phyloP scores from a whole-genome alignment of 441 rosid species.

The Jatropha multifida region DNA sequence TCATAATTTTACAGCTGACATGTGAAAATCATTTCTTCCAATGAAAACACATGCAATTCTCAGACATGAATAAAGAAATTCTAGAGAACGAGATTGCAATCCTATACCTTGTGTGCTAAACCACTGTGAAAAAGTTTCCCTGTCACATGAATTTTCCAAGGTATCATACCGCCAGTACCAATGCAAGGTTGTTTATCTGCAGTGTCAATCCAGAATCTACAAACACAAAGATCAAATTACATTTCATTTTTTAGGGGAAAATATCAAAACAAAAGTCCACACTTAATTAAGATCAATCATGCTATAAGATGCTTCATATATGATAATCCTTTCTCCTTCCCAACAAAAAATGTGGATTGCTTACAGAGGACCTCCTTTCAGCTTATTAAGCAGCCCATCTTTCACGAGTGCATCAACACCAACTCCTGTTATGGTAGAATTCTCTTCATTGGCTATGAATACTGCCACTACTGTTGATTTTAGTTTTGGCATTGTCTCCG shows the following conservation, averaged over 20 bases:
- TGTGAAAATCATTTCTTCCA: not conserved
- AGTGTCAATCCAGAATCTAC: constrained; percentile 92
- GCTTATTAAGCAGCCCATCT: constrained; percentile 74
- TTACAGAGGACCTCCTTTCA: constrained; percentile 91
- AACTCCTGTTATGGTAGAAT: constrained; percentile 78
- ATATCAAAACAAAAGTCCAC: not conserved
- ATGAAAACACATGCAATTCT: not conserved
- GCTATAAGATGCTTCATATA: not conserved
- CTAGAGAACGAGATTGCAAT: not conserved
- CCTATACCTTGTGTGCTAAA: constrained; percentile 84
- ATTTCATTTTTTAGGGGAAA: not conserved
- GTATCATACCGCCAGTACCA: constrained; percentile 97
- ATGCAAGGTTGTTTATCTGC: constrained; percentile 98
- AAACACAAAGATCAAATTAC: constrained; percentile 18
- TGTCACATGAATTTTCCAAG: constrained; percentile 86
- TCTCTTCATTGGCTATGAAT: constrained; percentile 91
- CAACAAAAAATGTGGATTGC: constrained; percentile 25
- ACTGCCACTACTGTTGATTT: constrained; percentile 81
- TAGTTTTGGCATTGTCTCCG: constrained; percentile 67
- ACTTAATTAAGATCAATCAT: not conserved
- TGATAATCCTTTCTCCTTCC: not conserved
- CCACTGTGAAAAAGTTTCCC: constrained; percentile 98
- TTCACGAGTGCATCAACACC: constrained; percentile 91
- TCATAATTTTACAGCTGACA: not conserved
- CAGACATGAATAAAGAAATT: not conserved